Base-by-base conservation (phyloP, 768 basidiomycete species). In the Galerina sulciceps region DNA sequence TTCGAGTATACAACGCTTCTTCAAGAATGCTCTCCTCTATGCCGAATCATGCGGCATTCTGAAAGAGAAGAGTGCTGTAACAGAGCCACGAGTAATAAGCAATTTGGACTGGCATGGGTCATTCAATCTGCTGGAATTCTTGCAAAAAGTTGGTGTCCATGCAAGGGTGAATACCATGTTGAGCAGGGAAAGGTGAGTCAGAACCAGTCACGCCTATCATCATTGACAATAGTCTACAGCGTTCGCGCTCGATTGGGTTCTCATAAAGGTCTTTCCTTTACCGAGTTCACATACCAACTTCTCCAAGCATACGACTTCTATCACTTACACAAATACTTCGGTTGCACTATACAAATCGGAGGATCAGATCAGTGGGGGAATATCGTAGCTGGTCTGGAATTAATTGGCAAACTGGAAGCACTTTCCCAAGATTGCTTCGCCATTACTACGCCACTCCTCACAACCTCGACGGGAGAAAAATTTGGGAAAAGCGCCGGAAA, bases 331-430 rank as follows among this genome's bases (percentile, higher is more conserved):
- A 79, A 80, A 62, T 71, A 81, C 18, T 78, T 83, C 52, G 79
- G 79, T 4, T 98, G 96, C 72, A 83, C 84, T 13, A 84, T 97
- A 42, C 97, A 99, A 73, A 76, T 99, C 41, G 97, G 97, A 48
- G 97, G 97, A 10, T 96, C 94, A 0, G 97, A 99, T 72, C 97
- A 99, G 72, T 97, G 95, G 92, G 97, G 97, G 14, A 99, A 99
- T 70, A 98, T 99, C 62, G 76, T 96, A 31, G 91, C 93, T 23
- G 97, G 97, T 18, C 79, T 98, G 35, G 94, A 98, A 55, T 84
- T 99, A 56, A 96, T 99, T 67, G 83, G 85, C 54, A 86, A 87
- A 50, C 76, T 82, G 56, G 60, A 73, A 18, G 38, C 67, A 63
- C 65, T 64, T 17, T 59, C 63, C 6, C 47, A 55, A 14, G 63